phyloP scores from a whole-genome alignment of 2,329 filamentous ascomycete genomes.

The Tothia fuscella region DNA sequence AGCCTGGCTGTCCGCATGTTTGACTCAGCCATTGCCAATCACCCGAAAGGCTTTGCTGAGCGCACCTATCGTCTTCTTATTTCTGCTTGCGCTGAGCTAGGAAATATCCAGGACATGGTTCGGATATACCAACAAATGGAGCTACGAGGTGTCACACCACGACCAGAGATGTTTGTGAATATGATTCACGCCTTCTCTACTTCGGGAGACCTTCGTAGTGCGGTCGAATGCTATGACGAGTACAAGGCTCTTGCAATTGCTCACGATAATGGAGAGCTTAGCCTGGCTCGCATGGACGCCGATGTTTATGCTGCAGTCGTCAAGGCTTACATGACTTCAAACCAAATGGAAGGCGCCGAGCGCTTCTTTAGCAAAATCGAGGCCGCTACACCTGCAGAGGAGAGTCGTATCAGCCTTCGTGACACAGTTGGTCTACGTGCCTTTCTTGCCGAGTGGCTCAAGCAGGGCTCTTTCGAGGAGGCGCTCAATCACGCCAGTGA shows the following conservation, averaged over 20 bases:
- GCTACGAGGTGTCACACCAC: conserved; percentile 56
- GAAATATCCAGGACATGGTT: conserved; percentile 78
- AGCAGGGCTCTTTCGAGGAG: conserved; percentile 56
- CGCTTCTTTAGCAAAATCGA: conserved; percentile 78
- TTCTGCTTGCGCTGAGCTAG: conserved; percentile 71
- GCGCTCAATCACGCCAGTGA: conserved; percentile 62
- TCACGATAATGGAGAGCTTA: conserved; percentile 61
- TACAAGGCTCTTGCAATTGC: conserved; percentile 83
- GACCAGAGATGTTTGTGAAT: conserved; percentile 70
- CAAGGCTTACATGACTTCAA: conserved; percentile 73
- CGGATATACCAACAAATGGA: conserved; percentile 90
- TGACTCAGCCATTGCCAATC: conserved; percentile 55
- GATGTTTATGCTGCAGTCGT: conserved; percentile 86
- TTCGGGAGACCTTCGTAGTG: conserved; percentile 69
- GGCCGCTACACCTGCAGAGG: conserved; percentile 36
- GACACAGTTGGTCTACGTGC: conserved; percentile 61
- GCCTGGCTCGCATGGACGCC: conserved; percentile 61
- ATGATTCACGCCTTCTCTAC: conserved; percentile 93
- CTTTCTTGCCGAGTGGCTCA: conserved; percentile 66
- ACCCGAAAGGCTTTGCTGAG: conserved; percentile 56
- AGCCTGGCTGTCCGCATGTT: conserved; percentile 79
- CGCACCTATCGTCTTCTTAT: conserved; percentile 80
- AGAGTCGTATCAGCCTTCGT: conserved; percentile 50
- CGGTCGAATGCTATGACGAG: conserved; percentile 90
- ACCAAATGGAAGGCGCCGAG: conserved; percentile 67